Base-by-base conservation (phyloP, 2,329 filamentous ascomycete species). In the Aspergillus sp. region DNA sequence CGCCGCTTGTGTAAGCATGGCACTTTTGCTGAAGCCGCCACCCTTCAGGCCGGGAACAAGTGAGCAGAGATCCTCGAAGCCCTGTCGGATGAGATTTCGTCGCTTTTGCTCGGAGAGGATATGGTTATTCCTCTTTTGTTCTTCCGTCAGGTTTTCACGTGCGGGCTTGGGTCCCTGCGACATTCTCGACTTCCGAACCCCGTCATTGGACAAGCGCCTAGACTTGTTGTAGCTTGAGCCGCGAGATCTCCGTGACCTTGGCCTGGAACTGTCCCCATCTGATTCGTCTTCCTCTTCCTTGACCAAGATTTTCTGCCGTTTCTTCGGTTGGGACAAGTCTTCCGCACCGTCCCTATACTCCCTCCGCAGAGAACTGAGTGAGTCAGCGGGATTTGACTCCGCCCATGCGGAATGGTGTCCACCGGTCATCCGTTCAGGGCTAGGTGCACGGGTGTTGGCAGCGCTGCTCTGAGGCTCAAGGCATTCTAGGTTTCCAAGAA, bases 51-150 rank as follows among this genome's bases (percentile, higher is more conserved):
- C 87, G 0, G 91, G 91, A 0, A 96, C 88, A 19, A 95, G 77
- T 23, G 84, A 79, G 58, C 83, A 84, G n/a, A 96, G 74, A 53
- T 93, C 88, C 41, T 91, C 88, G 62, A 93, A 96, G 0, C 89
- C 89, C 59, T 88, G 82, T 65, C 91, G 88, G 64, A 93, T 93
- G 44, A 91, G 77, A 21, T 89, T 90, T 45, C 91, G 81, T 31
- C 91, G 82, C 71, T 94, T 95, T 73, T 96, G 89, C 67, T 95
- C 91, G 48, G 90, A 94, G 48, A 86, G 80, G 58, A 96, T 94
- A 66, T 95, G 90, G 61, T 96, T 96, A 64, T 86, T 87, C 43
- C 89, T 81, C 71, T 93, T 94, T 71, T 94, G 88, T 55, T 88
- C 86, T 60, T 93, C 88, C 0, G 85, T 83, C 3, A 94, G 69